Evolutionary conservation across 805 yeast species (phyloP), one percentile per base, ranked within the genome.

Genomic region (Yarrowia sp.): DNA sequence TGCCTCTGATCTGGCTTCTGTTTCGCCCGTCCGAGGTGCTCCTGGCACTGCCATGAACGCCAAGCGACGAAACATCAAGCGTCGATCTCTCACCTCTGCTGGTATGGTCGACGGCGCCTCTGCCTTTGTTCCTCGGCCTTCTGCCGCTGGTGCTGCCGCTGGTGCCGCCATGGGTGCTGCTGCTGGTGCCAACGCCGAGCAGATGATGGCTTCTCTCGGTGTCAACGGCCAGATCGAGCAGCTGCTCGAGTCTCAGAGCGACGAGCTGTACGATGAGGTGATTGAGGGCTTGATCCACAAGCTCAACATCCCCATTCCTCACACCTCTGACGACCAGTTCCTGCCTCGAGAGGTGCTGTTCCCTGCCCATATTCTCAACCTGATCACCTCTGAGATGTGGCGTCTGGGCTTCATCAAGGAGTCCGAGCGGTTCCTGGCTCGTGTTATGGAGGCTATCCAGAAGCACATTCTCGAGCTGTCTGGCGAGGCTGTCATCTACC

Each of bases 361-460:
- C 86, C 99, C 99, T 32, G 95, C 98, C 1, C 86, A 97, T 80
- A 90, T 95, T 69, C 86, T 95, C 72, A 93, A 95, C 72, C 88
- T 95, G 69, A 88, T 93, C 38, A 80, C 93, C 68, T 87, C 96
- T 72, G 99, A 95, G 76, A 92, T 95, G 98, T 95, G 99, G 99
- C 84, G 98, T 77, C 81, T 93, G 55, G 98, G 98, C 1, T 83
- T 92, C 71, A 91, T 97, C 14, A 86, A 88, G 69, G 97, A 93
- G 76, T 86, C 93, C 73, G 98, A 95, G 79, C 86, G 86, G 65
- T 89, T 95, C 74, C 79, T 95, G 67, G 97, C 97, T 53, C 92
- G 89, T 74, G 96, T 92, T 2, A 82, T 93, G 74, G 84, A 90
- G 33, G 88, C 89, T 1, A 91, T 95, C 70, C 98, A 93, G 79